Evolutionary conservation across 306 rosid genomes (phyloP), one percentile per base, ranked within the genome.

Genomic region (Nissolia schottii): DNA sequence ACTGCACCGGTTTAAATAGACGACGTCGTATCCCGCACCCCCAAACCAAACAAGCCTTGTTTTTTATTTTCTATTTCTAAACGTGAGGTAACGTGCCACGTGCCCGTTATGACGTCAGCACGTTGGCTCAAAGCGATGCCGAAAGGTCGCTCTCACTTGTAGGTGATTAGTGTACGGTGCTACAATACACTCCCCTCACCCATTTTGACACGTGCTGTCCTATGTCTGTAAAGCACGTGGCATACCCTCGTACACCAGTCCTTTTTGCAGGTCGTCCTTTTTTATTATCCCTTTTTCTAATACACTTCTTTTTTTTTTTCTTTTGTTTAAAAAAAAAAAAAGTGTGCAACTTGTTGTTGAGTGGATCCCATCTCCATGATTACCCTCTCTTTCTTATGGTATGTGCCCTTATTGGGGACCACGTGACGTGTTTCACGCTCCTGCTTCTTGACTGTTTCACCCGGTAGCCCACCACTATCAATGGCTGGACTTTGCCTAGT

Each of bases 391-490:
- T 22, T 8, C 14, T 10, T 13, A 31, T 16, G 45, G 45, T 31
- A 7, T 18, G 58, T 23, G 23, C 31, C 58, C 50, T 7, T 34
- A 5, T 7, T 25, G 7, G 68, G 75, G 67, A 69, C 82, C 85
- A 82, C 61, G 82, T 80, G 83, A 80, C 80, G 81, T 80, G 85
- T 51, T 48, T 18, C 75, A 5, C 48, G 22, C 59, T 70, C 63
- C 16, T 20, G 3, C 24, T 14, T 5, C 63, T 70, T 14, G 16
- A 40, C 75, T 12, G 59, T 0, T 60, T 58, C 65, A 11, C 16
- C 57, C 64, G 68, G 77, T 68, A 55, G 40, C 73, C 71, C 46
- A 53, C 65, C 41, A 24, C 50, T 5, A 15, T 7, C 6, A 19
- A 5, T 64, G 2, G n/a, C n/a, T 64, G 2, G 3, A 28, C 4